Conservation (phyloP, 2,329 filamentous ascomycete species). For the Corynespora cassiicola region DNA sequence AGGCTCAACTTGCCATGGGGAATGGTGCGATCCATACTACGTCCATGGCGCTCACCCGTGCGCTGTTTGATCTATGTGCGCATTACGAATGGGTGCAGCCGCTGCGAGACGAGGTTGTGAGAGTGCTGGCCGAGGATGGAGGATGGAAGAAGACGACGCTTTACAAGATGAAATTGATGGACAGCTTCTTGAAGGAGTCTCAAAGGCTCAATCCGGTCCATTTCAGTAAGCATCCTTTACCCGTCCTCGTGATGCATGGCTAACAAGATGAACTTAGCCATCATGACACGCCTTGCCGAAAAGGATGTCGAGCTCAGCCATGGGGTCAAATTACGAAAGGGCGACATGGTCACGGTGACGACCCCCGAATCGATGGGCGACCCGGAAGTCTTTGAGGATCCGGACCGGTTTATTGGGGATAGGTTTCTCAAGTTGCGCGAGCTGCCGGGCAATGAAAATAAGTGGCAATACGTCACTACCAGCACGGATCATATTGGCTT, state of each 20-base stretch:
- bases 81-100: constrained; percentile 10
- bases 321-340: constrained; percentile 28
- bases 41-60: constrained; percentile 9
- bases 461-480: constrained; percentile 2
- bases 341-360: constrained; percentile 14
- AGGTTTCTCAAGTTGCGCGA: not conserved
- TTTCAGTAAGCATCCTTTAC: not conserved
- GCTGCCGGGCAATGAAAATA: not conserved
- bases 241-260: not conserved
- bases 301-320: constrained; percentile 30
- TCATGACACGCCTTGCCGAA: constrained; percentile 32
- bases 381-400: too few species aligned
- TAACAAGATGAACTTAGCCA: constrained; percentile 13
- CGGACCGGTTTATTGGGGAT: too few species aligned
- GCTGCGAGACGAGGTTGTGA: constrained; percentile 9
- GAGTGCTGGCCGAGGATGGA: not conserved
- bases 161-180: not conserved
- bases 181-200: constrained; percentile 5
- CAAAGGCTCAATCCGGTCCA: constrained; percentile 3
- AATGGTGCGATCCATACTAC: constrained; percentile 27
- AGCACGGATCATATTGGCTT: not conserved
- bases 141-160: not conserved
- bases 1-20: too few species aligned
- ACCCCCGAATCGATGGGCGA: not conserved
- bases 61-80: constrained; percentile 10